Evolutionary conservation across 2,329 filamentous ascomycete species (phyloP), one percentile per base, ranked within the genome.

Genomic region (Hypoxylon sp.): DNA sequence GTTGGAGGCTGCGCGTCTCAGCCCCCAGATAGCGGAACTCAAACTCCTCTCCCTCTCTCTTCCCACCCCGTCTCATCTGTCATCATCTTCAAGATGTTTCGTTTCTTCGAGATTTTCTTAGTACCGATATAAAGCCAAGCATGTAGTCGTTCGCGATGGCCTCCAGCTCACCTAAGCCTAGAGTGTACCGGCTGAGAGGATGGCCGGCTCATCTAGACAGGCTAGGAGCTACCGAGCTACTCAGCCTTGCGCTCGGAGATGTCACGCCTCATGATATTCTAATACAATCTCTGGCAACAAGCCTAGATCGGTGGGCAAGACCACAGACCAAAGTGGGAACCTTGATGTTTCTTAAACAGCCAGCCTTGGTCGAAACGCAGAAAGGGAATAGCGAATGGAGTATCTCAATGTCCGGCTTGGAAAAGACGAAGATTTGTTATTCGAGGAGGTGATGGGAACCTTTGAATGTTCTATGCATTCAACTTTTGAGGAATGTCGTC

Each of bases 251-350:
- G 23, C 62, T 68, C n/a, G 53, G 61, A n/a, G 65, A 68, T 57
- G 43, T 69, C n/a, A 6, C 43, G 25, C 34, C 57, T 21, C 23
- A 32, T 25, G 36, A 63, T 53, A 65, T 73, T 45, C 50, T 36
- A n/a, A 65, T 73, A 4, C 68, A 62, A 38, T 73, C 70, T 19
- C 41, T 73, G 3, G 65, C 69, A 34, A 69, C 60, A 21, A 41
- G 25, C 19, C 28, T 71, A 13, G 25, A 66, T 25, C 60, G 48
- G n/a, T 48, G 56, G 36, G 17, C 57, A 13, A 59, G 21, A 32
- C 41, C 67, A 1, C 61, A 21, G 2, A 63, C 66, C 6, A 74
- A 69, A 52, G 68, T 72, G 2, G 72, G 63, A 11, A 74, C 72
- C 2, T 21, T 73, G 10, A 70, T 70, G 66, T 74, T 74, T 32